Evolutionary conservation across 768 basidiomycete species (phyloP).

Genomic region (Lentinula edodes): DNA sequence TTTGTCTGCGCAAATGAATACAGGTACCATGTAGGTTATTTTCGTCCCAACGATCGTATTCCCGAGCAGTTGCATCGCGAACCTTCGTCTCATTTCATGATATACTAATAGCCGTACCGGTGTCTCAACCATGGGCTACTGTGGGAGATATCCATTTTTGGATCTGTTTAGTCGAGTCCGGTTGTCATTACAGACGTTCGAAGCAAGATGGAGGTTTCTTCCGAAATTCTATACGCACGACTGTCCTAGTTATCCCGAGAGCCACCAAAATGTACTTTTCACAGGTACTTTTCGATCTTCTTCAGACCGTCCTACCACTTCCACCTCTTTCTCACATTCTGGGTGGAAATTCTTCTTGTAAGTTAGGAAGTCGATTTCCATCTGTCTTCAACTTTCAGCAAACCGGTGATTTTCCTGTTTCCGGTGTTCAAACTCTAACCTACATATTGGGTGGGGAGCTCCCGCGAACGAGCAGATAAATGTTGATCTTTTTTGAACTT

Average conservation of each 20-base stretch:
- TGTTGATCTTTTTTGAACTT: constrained; percentile 1
- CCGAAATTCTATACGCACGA: too few relatives aligned
- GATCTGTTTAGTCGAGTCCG: too few relatives aligned
- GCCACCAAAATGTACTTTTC: background rate
- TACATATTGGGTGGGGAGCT: background rate
- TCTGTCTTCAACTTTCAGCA: background rate
- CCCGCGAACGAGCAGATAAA: background rate
- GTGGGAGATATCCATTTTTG: too few relatives aligned
- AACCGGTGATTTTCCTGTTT: background rate
- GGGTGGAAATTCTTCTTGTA: background rate
- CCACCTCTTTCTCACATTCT: background rate
- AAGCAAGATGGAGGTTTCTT: too few relatives aligned
- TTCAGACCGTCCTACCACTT: background rate
- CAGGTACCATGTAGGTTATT: background rate
- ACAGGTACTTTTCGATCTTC: background rate
- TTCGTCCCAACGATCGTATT: background rate
- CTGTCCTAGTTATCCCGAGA: too few relatives aligned
- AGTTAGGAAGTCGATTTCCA: background rate
- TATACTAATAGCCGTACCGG: too few relatives aligned
- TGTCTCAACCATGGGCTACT: too few relatives aligned
- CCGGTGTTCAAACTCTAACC: background rate
- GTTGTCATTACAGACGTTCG: too few relatives aligned
- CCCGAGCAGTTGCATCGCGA: background rate
- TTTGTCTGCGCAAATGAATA: background rate
- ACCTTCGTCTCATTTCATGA: background rate